Conservation (phyloP, 106 monocot genomes). For the Alisma plantagoaquatica region DNA sequence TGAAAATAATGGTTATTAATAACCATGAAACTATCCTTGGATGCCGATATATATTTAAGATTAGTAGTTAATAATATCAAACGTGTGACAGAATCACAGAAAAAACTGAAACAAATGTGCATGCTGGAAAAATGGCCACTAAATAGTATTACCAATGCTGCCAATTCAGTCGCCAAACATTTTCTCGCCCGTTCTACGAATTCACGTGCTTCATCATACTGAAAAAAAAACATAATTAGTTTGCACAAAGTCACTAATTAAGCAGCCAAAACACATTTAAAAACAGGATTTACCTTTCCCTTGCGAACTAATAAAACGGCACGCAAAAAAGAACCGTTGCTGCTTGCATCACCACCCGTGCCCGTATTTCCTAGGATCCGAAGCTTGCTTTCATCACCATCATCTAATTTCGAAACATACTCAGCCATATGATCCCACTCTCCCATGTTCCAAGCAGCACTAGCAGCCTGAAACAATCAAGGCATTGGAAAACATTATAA, state of each 20-base stretch:
- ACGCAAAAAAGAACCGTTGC: constrained; percentile 96
- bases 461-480: constrained; percentile 63
- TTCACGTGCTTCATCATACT: constrained; percentile 90
- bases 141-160: constrained; percentile 67
- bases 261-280: not conserved
- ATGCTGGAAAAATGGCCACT: not conserved
- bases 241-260: not conserved
- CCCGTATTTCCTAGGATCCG: constrained; percentile 57
- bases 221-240: constrained; percentile 10
- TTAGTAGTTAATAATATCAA: too few species aligned
- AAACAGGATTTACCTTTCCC: constrained; percentile 43
- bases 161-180: constrained; percentile 91
- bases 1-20: too few species aligned
- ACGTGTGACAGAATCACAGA: too few species aligned
- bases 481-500: not conserved
- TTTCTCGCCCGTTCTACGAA: constrained; percentile 93
- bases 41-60: too few species aligned
- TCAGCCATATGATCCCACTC: constrained; percentile 99
- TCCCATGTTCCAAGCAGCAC: constrained; percentile 98
- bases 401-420: constrained; percentile 90
- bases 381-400: constrained; percentile 88
- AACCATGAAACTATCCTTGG: too few species aligned
- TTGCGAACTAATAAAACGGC: constrained; percentile 88
- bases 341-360: constrained; percentile 87
- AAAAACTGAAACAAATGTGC: too few species aligned